Evolutionary conservation across 2,329 filamentous ascomycete species (phyloP), one percentile per base, ranked within the genome.

Genomic region (Podosphaera fusca): DNA sequence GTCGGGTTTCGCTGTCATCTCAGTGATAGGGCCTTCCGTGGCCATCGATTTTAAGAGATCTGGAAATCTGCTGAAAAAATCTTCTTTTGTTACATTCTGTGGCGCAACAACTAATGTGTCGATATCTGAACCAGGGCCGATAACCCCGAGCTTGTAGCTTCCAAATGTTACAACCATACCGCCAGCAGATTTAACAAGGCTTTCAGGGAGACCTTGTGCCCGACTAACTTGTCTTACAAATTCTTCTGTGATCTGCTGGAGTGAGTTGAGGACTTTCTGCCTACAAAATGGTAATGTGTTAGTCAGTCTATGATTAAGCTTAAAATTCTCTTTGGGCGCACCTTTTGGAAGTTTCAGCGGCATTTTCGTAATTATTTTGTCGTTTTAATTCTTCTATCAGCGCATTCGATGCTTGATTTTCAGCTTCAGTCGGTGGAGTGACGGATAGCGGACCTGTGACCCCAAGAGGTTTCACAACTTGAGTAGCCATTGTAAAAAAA

Each of bases 151-250:
- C 45, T 89, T 84, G 70, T 90, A 98, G 70, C 92, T 96, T 61
- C 92, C 92, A 69, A 92, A 98, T 0, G 90, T 94, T 69, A 94
- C 95, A 63, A 98, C 82, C 72, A 90, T 92, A 61, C 89, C 92
- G 56, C 89, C 86, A 4, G 89, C 86, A 66, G 84, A 82, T 63
- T 89, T 86, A 51, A 92, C 78, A 51, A 92, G 78, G 36, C 82
- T 80, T 49, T 86, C 79, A 51, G 88, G 84, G 55, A 90, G 75
- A 6, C 75, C 73, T 60, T 81, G 63, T 45, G 57, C 57, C 60
- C 60, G 63, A 55, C 76, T 82, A 8, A 95, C 88, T 61, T 80
- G 77, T 68, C 82, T 82, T 58, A 98, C 86, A 64, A 98, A 95
- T 63, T 90, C 87, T 66, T 89, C 75, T 60, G 87, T 84, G 57